These are phyloP conservation scores for Rhizopogon salebrosus DNA, from an alignment of 768 basidiomycete species.

Conservation along the genomic window DNA sequence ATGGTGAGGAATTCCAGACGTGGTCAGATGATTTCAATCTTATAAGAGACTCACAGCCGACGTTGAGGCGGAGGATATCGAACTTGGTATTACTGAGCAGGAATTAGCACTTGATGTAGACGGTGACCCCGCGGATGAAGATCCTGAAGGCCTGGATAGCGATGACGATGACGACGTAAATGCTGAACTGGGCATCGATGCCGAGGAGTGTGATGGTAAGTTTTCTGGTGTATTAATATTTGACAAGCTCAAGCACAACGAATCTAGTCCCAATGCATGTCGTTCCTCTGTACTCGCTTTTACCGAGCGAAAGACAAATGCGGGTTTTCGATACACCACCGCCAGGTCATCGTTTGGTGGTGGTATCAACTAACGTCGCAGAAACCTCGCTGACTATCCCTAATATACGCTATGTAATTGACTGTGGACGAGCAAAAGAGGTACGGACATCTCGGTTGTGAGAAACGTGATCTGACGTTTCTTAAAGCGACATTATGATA, in stretches of 20 bases:
- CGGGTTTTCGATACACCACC: conserved; percentile 86
- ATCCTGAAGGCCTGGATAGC: conserved; percentile 71
- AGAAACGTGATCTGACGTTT: not conserved
- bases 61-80: conserved; percentile 77
- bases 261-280: conserved; percentile 85
- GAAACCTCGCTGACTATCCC: conserved; percentile 98
- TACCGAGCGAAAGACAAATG: conserved; percentile 94
- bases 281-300: conserved; percentile 87
- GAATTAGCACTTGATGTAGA: conserved; percentile 69
- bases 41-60: conserved; percentile 41
- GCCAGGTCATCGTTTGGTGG: conserved; percentile 74
- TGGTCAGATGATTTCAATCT: not conserved
- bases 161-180: conserved; percentile 56
- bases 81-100: conserved; percentile 48
- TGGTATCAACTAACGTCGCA: conserved; percentile 93
- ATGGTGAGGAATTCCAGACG: conserved; percentile 7
- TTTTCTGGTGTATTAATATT: conserved; percentile 6
- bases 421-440: conserved; percentile 94
- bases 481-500: conserved; percentile 75
- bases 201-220: conserved; percentile 66
- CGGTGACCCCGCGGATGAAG: conserved; percentile 51
- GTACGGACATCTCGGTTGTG: conserved; percentile 30
- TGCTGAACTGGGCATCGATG: conserved; percentile 51
- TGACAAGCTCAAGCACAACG: not conserved
- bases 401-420: conserved; percentile 96